Conservation (phyloP, 768 basidiomycete genomes). For the Naganishia vaughanmartiniae region DNA sequence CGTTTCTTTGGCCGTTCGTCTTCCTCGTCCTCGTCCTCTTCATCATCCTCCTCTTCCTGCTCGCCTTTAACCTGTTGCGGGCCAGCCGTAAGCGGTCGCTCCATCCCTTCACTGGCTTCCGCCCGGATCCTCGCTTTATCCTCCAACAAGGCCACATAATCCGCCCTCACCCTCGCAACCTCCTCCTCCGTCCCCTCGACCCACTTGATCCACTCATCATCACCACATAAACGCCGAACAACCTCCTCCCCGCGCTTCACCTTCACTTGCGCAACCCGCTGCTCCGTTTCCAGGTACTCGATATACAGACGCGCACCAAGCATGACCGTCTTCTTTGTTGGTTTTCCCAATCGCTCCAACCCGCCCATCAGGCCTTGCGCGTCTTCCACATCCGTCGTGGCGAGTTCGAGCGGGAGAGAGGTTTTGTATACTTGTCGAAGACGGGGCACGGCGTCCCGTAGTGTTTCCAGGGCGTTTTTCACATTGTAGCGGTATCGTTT, state of each 20-base stretch:
- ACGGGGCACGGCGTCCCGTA: conserved; percentile 50
- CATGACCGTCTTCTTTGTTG: conserved; percentile 49
- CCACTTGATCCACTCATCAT: conserved; percentile 18
- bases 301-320: conserved; percentile 49
- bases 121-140: conserved; percentile 11
- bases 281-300: conserved; percentile 35
- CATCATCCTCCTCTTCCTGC: conserved; percentile 12
- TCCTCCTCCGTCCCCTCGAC: conserved; percentile 11
- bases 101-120: conserved; percentile 8
- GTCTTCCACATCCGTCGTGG: conserved; percentile 43
- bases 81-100: not conserved
- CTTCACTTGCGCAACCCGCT: not conserved
- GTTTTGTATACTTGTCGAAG: conserved; percentile 49
- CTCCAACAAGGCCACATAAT: conserved; percentile 10
- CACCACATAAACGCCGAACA: not conserved
- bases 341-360: conserved; percentile 47
- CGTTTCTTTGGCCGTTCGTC: conserved; percentile 30
- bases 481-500: conserved; percentile 51
- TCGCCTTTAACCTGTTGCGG: not conserved
- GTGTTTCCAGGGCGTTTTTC: conserved; percentile 47
- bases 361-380: conserved; percentile 40
- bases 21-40: conserved; percentile 28
- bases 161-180: not conserved
- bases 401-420: conserved; percentile 43
- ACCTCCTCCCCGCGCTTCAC: conserved; percentile 14